Conservation (phyloP, 352 stramenopile genomes). For the Phytophthora brassicae region DNA sequence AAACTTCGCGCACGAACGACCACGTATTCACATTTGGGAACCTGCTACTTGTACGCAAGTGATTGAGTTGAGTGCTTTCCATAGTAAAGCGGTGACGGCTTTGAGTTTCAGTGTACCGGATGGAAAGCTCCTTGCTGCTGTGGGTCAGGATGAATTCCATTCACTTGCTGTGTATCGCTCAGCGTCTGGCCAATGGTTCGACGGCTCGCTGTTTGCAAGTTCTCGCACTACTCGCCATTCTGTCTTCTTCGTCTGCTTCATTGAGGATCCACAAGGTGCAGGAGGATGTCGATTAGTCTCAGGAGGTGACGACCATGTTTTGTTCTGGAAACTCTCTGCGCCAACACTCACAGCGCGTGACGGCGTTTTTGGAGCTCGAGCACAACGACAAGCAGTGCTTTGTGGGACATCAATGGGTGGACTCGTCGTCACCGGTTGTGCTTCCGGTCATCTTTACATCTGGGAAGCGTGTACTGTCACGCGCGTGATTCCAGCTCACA, state of each 20-base stretch:
- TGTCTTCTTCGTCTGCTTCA: constrained; percentile 64
- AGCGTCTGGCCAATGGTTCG: constrained; percentile 56
- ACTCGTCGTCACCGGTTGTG: constrained; percentile 56
- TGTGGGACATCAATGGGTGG: constrained; percentile 61
- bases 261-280: constrained; percentile 54
- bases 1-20: constrained; percentile 51
- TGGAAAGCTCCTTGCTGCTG: constrained; percentile 50
- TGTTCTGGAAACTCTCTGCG: constrained; percentile 69
- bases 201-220: constrained; percentile 54
- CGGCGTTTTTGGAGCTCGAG: constrained; percentile 68
- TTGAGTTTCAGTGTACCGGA: constrained; percentile 53
- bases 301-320: constrained; percentile 64
- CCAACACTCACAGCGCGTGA: constrained; percentile 49
- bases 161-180: constrained; percentile 73
- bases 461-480: constrained; percentile 69
- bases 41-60: constrained; percentile 54
- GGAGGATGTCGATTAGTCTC: constrained; percentile 56
- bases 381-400: constrained; percentile 55
- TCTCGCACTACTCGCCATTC: constrained; percentile 50
- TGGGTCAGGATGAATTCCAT: constrained; percentile 79
- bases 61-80: constrained; percentile 58
- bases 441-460: constrained; percentile 68
- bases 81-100: constrained; percentile 67
- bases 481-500: constrained; percentile 63
- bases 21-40: constrained; percentile 79